Percentiles rank a stretch among this genome's conserved stretches.
These are phyloP conservation scores for Trichoderma pleuroti DNA, from an alignment of 2,329 filamentous ascomycete species.

Conservation along the genomic window DNA sequence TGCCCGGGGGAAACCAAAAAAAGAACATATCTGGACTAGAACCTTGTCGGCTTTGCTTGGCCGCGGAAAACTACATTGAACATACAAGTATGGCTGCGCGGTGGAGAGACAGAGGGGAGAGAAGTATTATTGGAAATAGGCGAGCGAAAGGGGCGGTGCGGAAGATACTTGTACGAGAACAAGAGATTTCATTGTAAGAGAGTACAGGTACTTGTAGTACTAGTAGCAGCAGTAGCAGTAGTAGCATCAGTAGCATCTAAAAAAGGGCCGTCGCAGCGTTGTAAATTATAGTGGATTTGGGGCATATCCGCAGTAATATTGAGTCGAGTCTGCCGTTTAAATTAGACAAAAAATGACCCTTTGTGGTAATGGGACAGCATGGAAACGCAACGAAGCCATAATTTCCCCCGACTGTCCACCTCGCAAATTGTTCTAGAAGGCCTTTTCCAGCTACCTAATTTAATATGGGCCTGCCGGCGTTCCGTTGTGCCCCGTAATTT, in stretches of 20 bases:
- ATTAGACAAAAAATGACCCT: not conserved
- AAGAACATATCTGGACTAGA: not conserved
- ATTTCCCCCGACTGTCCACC: not conserved
- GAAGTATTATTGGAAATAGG: not conserved
- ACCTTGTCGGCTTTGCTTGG: not conserved
- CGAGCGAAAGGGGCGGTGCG: not conserved
- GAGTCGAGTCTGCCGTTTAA: not conserved
- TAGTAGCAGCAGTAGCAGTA: not conserved
- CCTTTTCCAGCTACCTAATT: not conserved
- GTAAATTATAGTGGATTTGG: not conserved
- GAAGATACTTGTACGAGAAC: not conserved
- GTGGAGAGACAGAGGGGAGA: not conserved
- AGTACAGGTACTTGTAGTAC: slow-evolving; percentile 4
- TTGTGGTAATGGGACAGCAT: not conserved
- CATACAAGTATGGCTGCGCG: not conserved
- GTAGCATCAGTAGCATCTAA: not conserved
- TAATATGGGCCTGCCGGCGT: not conserved
- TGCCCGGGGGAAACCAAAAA: not conserved
- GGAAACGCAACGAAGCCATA: not conserved
- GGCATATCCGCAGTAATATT: not conserved
- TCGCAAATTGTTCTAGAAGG: not conserved
- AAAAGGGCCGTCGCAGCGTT: not conserved
- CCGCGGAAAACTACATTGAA: not conserved
- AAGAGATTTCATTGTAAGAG: not conserved
- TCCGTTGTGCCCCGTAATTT: not conserved